Evolutionary conservation across 2,329 filamentous ascomycete species (phyloP).

Genomic region (Trichoderma atroviride): DNA sequence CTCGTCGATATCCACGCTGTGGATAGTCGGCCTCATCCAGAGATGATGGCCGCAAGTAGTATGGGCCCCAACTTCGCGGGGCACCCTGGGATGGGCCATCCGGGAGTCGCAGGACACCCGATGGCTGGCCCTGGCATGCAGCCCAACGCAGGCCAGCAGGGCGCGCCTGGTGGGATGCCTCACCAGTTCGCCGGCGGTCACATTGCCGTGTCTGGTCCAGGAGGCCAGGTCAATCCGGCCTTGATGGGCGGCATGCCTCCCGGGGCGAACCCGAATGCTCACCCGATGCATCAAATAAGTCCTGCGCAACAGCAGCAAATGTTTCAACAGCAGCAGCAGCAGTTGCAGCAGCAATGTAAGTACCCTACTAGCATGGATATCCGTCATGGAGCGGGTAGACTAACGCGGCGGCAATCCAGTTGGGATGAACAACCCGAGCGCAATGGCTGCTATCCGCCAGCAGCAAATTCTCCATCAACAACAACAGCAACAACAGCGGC

Average conservation of each 20-base stretch:
- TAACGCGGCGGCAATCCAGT: constrained; percentile 34
- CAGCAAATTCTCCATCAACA: constrained; percentile 55
- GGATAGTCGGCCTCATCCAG: constrained; percentile 53
- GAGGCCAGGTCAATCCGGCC: constrained; percentile 71
- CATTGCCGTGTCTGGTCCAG: constrained; percentile 72
- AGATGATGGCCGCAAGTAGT: constrained; percentile 71
- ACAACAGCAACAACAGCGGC: constrained; percentile 58
- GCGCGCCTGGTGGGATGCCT: constrained; percentile 66
- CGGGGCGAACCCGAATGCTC: constrained; percentile 65
- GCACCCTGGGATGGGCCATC: constrained; percentile 73
- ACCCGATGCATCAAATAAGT: constrained; percentile 72
- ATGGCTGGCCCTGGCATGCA: constrained; percentile 62
- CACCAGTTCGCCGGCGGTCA: constrained; percentile 66
- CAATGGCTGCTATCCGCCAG: constrained; percentile 52
- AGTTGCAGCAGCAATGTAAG: constrained; percentile 44
- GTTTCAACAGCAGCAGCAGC: constrained; percentile 53
- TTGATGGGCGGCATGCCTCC: constrained; percentile 80
- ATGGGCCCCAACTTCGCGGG: constrained; percentile 65
- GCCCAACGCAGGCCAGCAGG: constrained; percentile 71
- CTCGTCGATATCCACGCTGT: constrained; percentile 62
- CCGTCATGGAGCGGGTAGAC: neutral
- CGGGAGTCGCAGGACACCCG: constrained; percentile 68
- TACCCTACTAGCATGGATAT: neutral
- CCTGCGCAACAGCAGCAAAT: constrained; percentile 62
- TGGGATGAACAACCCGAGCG: constrained; percentile 40